Conservation (phyloP, 1,284 basidiomycete species). For the Coniophora puteana region DNA sequence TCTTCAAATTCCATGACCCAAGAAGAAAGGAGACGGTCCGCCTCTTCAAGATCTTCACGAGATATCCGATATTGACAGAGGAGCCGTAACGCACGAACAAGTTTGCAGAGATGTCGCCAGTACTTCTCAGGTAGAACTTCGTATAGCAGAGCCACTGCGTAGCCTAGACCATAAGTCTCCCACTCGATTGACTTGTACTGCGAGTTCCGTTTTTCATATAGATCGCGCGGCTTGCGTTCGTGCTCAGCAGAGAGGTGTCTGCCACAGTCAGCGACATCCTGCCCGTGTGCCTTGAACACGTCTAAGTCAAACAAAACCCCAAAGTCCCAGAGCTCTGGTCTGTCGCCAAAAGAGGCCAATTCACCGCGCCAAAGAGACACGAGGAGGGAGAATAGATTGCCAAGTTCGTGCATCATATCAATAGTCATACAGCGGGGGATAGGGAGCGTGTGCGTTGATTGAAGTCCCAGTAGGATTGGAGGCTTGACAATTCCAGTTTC, state of each 20-base stretch:
- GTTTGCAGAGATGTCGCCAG: no score
- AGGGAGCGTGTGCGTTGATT: conserved; percentile 12
- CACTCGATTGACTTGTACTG: conserved; percentile 38
- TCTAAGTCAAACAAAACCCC: conserved; percentile 30
- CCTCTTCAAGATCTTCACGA: background rate
- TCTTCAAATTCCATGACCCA: background rate
- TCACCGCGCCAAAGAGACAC: conserved; percentile 28
- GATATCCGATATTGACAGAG: background rate
- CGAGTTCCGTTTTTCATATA: conserved; percentile 33
- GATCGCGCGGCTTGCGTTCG: conserved; percentile 33
- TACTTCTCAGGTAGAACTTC: conserved; percentile 1
- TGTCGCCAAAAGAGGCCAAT: conserved; percentile 18
- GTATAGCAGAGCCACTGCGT: conserved; percentile 30
- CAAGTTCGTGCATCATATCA: conserved; percentile 31
- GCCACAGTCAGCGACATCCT: conserved; percentile 20
- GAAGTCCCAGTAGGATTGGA: background rate
- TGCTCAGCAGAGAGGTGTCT: conserved; percentile 27
- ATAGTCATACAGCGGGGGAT: conserved; percentile 25
- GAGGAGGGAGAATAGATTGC: conserved; percentile 29
- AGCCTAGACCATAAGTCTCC: conserved; percentile 26
- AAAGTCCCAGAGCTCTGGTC: conserved; percentile 31
- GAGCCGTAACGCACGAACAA: background rate
- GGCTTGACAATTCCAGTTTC: conserved; percentile 8
- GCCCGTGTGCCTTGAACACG: conserved; percentile 33
- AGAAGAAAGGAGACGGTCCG: background rate